Percentiles rank a stretch among this genome's conserved stretches.
These are phyloP conservation scores for Triticum urartu DNA, from an alignment of 176 grass and related monocot genomes.

Conservation along the genomic window DNA sequence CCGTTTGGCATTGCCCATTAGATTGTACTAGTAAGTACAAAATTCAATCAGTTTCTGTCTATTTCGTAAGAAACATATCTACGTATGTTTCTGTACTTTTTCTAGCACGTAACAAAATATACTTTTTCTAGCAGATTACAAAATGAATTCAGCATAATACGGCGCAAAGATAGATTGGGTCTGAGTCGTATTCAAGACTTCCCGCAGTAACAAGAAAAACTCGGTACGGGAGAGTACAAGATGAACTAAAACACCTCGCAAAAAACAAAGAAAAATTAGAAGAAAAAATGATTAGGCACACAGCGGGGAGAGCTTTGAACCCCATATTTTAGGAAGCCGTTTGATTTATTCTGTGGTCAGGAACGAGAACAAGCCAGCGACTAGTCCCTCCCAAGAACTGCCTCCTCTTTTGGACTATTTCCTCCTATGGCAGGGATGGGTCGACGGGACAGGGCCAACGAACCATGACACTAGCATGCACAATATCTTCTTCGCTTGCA, in stretches of 20 bases:
- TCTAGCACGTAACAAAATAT: too few species aligned
- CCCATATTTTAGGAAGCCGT: not conserved
- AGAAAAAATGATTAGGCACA: not conserved
- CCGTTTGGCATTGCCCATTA: too few species aligned
- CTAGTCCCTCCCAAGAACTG: not conserved
- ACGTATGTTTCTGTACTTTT: too few species aligned
- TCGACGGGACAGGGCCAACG: not conserved
- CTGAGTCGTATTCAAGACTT: not conserved
- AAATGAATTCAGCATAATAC: not conserved
- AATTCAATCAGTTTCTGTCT: not conserved
- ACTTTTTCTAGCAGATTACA: too few species aligned
- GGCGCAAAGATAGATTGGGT: not conserved
- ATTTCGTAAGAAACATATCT: not conserved
- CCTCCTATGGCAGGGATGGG: not conserved
- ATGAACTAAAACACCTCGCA: not conserved
- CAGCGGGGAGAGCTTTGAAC: not conserved
- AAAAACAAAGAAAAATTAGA: not conserved
- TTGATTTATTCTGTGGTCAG: constrained; percentile 27
- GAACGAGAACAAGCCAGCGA: not conserved
- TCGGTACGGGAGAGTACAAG: not conserved
- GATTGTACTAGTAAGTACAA: too few species aligned
- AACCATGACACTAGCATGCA: not conserved
- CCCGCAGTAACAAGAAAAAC: not conserved
- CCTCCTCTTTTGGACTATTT: not conserved
- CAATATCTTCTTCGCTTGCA: not conserved